Base-by-base conservation (phyloP, 2,329 filamentous ascomycete species). In the Neonectria faginata region DNA sequence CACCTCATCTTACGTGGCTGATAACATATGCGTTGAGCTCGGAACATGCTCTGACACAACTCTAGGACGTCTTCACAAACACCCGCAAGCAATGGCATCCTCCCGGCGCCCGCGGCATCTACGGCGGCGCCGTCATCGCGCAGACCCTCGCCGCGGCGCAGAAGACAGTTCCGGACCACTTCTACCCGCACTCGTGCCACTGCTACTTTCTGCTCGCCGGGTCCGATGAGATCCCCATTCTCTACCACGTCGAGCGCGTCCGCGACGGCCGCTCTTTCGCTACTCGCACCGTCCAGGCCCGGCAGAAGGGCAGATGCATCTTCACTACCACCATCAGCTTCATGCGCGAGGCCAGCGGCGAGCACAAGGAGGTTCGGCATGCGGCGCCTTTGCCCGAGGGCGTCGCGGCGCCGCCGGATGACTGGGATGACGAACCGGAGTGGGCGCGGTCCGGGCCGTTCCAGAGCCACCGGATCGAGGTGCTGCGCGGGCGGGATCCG, bases 121-220 rank as follows among this genome's bases (percentile, higher is more conserved):
- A 93, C 75, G 96, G 96, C 77, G 94, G 94, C 69, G 90, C 92
- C 61, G 94, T 97, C 41, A 97, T 99, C 72, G 94, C 95, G 52
- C 95, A 98, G 84, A 94, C 88, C 74, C 90, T 97, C 27, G 87
- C 92, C 50, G 93, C 96, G 2, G 96, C 93, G 25, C 94, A 97
- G 79, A 88, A 89, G 75, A 99, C 96, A 9, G 92, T 99, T 2
- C 91, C 91, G 0, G 78, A 84, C 27, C 85, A 92, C 76, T 97
- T 97, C 80, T 87, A 90, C 64, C 89, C 96, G 54, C 96, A 99
- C 84, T 95, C 91, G 76, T 97, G 97, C 92, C 96, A 99, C 86
- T 98, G 96, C 87, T 99, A 98, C 84, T 99, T 99, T 79, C 90
- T 99, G 36, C 89, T 98, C 2, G 94, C 95, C 5, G 96, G 96